These are phyloP conservation scores for Solanum chmielewskii DNA, from an alignment of 257 asterid genomes.

Conservation along the genomic window DNA sequence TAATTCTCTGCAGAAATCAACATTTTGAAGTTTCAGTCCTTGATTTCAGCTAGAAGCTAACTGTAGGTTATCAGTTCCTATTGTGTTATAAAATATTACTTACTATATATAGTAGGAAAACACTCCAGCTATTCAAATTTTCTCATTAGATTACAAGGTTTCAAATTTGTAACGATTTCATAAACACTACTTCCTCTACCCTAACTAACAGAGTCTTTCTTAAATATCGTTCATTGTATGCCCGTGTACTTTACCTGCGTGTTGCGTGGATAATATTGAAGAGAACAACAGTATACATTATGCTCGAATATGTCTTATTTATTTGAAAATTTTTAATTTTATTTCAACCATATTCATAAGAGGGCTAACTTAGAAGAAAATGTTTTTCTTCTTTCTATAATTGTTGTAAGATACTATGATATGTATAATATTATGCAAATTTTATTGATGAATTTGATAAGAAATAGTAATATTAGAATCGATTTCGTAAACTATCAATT, in stretches of 20 bases:
- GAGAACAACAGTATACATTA: background rate
- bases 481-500: background rate
- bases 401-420: background rate
- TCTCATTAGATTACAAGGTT: background rate
- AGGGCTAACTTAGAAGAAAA: background rate
- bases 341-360: background rate
- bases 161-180: background rate
- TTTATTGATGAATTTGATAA: background rate
- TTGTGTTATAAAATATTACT: background rate
- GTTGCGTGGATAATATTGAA: background rate
- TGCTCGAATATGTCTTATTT: background rate
- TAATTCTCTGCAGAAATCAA: background rate
- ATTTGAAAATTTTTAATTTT: no score
- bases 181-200: background rate
- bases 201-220: background rate
- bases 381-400: background rate
- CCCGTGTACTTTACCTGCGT: background rate
- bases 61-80: background rate
- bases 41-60: constrained; percentile 12
- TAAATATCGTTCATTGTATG: background rate
- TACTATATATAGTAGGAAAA: background rate
- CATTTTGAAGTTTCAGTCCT: background rate
- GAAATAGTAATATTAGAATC: no score
- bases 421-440: no score
- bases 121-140: background rate